A percentile compares a stretch with the other conserved stretches of the same genome.
Evolutionary conservation across 768 basidiomycete species (phyloP).

Genomic region (Leucocoprinus leucothites): DNA sequence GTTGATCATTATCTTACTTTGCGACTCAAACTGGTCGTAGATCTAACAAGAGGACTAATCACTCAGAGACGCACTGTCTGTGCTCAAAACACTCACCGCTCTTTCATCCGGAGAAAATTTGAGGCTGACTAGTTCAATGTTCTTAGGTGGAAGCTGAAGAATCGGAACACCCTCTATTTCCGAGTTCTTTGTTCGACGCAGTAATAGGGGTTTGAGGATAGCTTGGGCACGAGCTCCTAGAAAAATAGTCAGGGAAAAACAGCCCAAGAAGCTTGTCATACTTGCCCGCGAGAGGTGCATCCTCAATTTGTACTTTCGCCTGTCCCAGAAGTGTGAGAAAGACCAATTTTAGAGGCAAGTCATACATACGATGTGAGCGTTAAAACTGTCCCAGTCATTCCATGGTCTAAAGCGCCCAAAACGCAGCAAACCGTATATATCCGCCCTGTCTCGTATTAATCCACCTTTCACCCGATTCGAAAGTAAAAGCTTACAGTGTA

Average conservation of each 20-base stretch:
- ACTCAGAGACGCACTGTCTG: not conserved
- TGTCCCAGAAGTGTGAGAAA: constrained; percentile 17
- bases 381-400: constrained; percentile 72
- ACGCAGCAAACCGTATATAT: constrained; percentile 68
- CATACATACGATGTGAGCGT: constrained; percentile 45
- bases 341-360: not conserved
- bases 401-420: constrained; percentile 68
- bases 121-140: constrained; percentile 55
- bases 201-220: constrained; percentile 60
- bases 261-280: not conserved
- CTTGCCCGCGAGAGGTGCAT: constrained; percentile 61
- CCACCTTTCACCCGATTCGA: not conserved
- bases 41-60: constrained; percentile 30
- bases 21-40: constrained; percentile 56
- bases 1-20: constrained; percentile 51
- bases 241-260: not conserved
- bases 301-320: constrained; percentile 50
- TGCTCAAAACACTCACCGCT: constrained; percentile 35
- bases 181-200: constrained; percentile 74
- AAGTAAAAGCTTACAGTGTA: constrained; percentile 41
- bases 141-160: constrained; percentile 58
- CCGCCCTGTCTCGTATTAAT: constrained; percentile 38
- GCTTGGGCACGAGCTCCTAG: constrained; percentile 60
- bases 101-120: constrained; percentile 67
- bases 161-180: constrained; percentile 65